Evolutionary conservation across 1,139 yeast genomes (phyloP).

Genomic region (Taphrina confusa): DNA sequence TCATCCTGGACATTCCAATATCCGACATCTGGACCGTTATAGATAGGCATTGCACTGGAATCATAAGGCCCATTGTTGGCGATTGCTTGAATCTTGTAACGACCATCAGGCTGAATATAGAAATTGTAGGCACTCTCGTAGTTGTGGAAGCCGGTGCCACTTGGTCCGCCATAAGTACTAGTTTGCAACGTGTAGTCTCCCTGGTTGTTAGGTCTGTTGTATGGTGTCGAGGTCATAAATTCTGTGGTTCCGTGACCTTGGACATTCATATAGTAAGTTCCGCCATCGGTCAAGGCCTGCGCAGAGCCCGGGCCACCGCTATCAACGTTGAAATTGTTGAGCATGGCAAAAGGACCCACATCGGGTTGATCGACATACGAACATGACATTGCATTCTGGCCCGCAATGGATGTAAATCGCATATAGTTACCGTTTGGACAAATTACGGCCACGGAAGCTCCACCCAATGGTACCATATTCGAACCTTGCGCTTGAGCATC

Average conservation of each 20-base stretch:
- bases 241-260: slow-evolving; percentile 6
- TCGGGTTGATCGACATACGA: not conserved
- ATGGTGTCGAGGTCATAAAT: slow-evolving; percentile 17
- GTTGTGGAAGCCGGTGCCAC: slow-evolving; percentile 18
- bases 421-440: slow-evolving; percentile 23
- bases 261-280: slow-evolving; percentile 12
- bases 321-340: slow-evolving; percentile 16
- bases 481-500: slow-evolving; percentile 11
- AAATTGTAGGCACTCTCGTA: slow-evolving; percentile 28
- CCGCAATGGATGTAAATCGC: not conserved
- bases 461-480: slow-evolving; percentile 18
- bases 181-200: slow-evolving; percentile 13
- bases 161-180: slow-evolving; percentile 16
- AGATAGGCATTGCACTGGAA: slow-evolving; percentile 9
- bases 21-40: slow-evolving; percentile 21
- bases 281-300: slow-evolving; percentile 9
- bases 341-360: slow-evolving; percentile 9
- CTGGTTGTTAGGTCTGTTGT: slow-evolving; percentile 1
- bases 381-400: slow-evolving; percentile 1
- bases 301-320: slow-evolving; percentile 21
- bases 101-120: slow-evolving; percentile 30
- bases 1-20: slow-evolving; percentile 24
- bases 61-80: slow-evolving; percentile 12
- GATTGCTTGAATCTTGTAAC: slow-evolving; percentile 30
- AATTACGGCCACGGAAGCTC: slow-evolving; percentile 7